Percentiles rank a stretch among this genome's conserved stretches.
These are phyloP conservation scores for Limnomonas spitsbergensis DNA, from an alignment of 139 green algal genomes.

Conservation along the genomic window DNA sequence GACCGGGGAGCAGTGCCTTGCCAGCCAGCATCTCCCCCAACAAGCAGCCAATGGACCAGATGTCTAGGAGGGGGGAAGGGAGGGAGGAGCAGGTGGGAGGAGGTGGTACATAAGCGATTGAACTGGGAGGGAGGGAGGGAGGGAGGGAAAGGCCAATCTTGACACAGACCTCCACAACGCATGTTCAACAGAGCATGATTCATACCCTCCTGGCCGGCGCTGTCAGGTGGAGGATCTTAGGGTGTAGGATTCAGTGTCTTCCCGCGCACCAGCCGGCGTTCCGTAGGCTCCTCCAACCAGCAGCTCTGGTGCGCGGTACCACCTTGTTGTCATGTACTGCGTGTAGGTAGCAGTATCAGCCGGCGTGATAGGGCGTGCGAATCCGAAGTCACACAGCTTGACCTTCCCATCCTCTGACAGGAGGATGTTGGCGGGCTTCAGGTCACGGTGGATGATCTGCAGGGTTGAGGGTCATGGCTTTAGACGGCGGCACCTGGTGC, in stretches of 20 bases:
- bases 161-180: background rate
- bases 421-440: slow-evolving; percentile 88
- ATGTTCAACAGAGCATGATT: background rate
- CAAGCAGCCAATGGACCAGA: slow-evolving; percentile 58
- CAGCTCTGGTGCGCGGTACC: slow-evolving; percentile 13
- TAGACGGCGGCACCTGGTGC: too few species aligned
- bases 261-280: background rate
- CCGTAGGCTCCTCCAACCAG: slow-evolving; percentile 10
- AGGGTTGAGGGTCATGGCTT: too few species aligned
- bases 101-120: too few species aligned
- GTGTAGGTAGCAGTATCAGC: background rate
- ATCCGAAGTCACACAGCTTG: slow-evolving; percentile 87
- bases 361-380: slow-evolving; percentile 48
- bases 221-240: background rate
- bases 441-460: slow-evolving; percentile 55
- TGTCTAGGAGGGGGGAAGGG: background rate
- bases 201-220: too few species aligned
- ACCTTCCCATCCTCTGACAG: slow-evolving; percentile 46
- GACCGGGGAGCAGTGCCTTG: slow-evolving; percentile 68
- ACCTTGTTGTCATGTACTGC: slow-evolving; percentile 2
- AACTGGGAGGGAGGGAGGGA: too few species aligned
- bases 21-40: slow-evolving; percentile 70
- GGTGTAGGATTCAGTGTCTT: too few species aligned
- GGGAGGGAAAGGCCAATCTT: too few species aligned
- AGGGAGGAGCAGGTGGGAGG: too few species aligned